These are phyloP conservation scores for Podila horticola DNA, from an alignment of 192 early-diverging fungal species.

Conservation along the genomic window DNA sequence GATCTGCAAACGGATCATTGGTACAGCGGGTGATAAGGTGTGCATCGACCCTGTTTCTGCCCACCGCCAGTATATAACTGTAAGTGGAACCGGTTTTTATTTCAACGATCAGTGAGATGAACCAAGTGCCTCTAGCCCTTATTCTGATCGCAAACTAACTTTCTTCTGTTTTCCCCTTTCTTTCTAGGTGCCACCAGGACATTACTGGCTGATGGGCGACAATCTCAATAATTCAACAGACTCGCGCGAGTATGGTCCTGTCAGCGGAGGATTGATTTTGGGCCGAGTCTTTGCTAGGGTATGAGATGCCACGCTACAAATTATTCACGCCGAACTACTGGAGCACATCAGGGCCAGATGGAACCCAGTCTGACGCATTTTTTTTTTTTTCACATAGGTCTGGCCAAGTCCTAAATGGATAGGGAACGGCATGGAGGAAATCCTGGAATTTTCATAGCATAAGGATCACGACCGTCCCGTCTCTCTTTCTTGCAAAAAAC, in stretches of 20 bases:
- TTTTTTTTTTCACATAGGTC: constrained; percentile 16
- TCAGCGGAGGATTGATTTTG: constrained; percentile 80
- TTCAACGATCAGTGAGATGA: background rate
- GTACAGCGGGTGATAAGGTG: constrained; percentile 84
- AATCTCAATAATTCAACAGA: constrained; percentile 92
- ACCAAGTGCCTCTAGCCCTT: too few relatives aligned
- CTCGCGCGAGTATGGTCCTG: constrained; percentile 88
- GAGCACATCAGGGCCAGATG: background rate
- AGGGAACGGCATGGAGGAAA: constrained; percentile 55
- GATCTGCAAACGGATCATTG: constrained; percentile 87
- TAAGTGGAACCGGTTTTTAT: constrained; percentile 29
- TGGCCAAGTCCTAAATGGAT: constrained; percentile 58
- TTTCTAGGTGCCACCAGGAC: constrained; percentile 79
- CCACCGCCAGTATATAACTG: constrained; percentile 67
- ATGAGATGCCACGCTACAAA: background rate
- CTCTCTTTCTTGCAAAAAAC: too few relatives aligned
- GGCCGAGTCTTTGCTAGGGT: constrained; percentile 81
- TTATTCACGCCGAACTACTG: background rate
- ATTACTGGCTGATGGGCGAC: constrained; percentile 94
- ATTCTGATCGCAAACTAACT: background rate
- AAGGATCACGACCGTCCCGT: background rate
- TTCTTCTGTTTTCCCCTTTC: background rate
- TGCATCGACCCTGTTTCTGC: constrained; percentile 78
- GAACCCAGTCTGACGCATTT: background rate
- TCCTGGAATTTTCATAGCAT: constrained; percentile 27